Conservation (phyloP, 192 early-diverging fungal species). For the Umbelopsis sp. region DNA sequence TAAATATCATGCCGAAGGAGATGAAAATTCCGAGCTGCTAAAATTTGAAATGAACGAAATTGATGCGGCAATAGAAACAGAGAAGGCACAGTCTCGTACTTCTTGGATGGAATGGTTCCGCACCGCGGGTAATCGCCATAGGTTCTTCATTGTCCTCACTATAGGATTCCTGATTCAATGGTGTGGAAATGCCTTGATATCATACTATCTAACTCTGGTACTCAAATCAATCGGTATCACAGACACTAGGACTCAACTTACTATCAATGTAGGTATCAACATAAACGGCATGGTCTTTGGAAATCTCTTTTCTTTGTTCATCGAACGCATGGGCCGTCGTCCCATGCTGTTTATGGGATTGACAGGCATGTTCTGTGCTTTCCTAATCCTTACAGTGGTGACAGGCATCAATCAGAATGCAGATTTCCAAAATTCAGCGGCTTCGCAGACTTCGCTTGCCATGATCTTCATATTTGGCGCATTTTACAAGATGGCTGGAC, state of each 20-base stretch:
- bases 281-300: background rate
- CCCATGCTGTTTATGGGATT: slow-evolving; percentile 1
- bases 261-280: background rate
- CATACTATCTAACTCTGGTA: background rate
- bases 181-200: slow-evolving; percentile 14
- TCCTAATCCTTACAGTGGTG: background rate
- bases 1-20: slow-evolving; percentile 13
- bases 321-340: slow-evolving; percentile 49
- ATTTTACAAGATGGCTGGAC: slow-evolving; percentile 14
- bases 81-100: background rate
- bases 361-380: slow-evolving; percentile 12
- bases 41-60: background rate
- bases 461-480: slow-evolving; percentile 11
- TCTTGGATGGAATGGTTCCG: slow-evolving; percentile 13
- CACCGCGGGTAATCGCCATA: background rate
- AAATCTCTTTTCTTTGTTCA: background rate
- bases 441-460: background rate
- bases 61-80: background rate
- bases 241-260: background rate
- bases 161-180: background rate
- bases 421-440: background rate
- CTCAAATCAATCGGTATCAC: slow-evolving; percentile 8
- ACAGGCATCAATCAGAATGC: background rate
- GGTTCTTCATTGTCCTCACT: slow-evolving; percentile 4
- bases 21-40: background rate